These are phyloP conservation scores for Cytospora piceicola DNA, from an alignment of 2,329 filamentous ascomycete species.

Conservation along the genomic window DNA sequence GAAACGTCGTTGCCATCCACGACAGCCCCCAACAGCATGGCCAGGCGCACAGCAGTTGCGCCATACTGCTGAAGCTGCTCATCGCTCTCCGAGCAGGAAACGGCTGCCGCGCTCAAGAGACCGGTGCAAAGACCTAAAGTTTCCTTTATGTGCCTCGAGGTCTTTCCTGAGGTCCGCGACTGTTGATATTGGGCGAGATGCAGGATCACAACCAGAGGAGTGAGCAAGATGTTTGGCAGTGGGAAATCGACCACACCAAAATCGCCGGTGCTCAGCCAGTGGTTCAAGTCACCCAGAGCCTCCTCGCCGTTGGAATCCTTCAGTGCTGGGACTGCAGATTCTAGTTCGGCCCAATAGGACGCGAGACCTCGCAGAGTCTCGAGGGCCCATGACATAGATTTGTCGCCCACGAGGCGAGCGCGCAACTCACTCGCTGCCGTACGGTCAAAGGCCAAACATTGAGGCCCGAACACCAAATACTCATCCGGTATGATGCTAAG, in stretches of 20 bases:
- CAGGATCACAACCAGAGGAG: slow-evolving; percentile 7
- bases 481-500: background rate
- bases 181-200: slow-evolving; percentile 4
- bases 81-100: slow-evolving; percentile 38
- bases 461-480: background rate
- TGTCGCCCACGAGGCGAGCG: background rate
- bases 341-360: background rate
- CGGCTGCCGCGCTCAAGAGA: slow-evolving; percentile 43
- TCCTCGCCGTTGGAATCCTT: background rate
- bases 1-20: slow-evolving; percentile 10
- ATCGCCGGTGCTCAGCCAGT: background rate
- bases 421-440: background rate
- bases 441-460: background rate
- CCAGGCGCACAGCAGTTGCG: slow-evolving; percentile 44
- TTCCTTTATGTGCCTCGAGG: background rate
- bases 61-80: slow-evolving; percentile 41
- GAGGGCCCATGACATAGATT: background rate
- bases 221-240: slow-evolving; percentile 12
- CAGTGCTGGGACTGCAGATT: background rate
- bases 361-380: background rate
- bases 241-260: background rate
- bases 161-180: background rate
- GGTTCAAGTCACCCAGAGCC: background rate
- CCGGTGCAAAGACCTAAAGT: slow-evolving; percentile 46
- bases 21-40: slow-evolving; percentile 41